Evolutionary conservation across 345 rosid species (phyloP).

Genomic region (Eutrema heterophyllum): DNA sequence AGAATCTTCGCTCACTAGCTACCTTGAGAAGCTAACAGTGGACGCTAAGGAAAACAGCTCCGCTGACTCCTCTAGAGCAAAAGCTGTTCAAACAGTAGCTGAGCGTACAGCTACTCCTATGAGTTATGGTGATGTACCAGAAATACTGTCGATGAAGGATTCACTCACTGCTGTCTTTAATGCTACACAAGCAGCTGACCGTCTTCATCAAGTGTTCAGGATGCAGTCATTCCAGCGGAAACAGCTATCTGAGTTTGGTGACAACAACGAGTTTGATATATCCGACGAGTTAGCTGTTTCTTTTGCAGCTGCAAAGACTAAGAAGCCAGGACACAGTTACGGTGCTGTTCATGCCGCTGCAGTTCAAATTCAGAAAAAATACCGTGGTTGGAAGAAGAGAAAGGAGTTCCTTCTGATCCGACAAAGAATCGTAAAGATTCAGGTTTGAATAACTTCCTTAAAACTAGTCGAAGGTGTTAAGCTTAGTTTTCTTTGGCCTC

Average conservation of each 20-base stretch:
- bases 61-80: conserved; percentile 33
- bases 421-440: conserved; percentile 82
- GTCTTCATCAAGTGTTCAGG: conserved; percentile 76
- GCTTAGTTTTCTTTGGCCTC: neutral
- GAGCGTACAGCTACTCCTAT: conserved; percentile 62
- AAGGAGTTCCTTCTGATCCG: conserved; percentile 75
- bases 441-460: conserved; percentile 38
- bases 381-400: conserved; percentile 86
- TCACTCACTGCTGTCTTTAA: conserved; percentile 74
- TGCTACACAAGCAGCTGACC: conserved; percentile 92
- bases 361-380: conserved; percentile 75
- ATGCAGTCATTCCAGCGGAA: conserved; percentile 79
- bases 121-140: conserved; percentile 47
- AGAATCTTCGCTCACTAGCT: conserved; percentile 73
- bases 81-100: conserved; percentile 55
- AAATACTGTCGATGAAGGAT: conserved; percentile 69
- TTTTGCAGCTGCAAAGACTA: conserved; percentile 43
- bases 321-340: conserved; percentile 37
- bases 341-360: conserved; percentile 72
- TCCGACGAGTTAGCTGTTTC: conserved; percentile 64
- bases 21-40: conserved; percentile 58
- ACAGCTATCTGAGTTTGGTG: conserved; percentile 45
- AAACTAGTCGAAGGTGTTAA: neutral
- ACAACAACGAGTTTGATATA: conserved; percentile 31
- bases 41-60: conserved; percentile 43